Percentiles rank a stretch among this genome's conserved stretches.
These are phyloP conservation scores for Fusarium brevicatenulatum DNA, from an alignment of 2,329 filamentous ascomycete genomes.

Conservation along the genomic window DNA sequence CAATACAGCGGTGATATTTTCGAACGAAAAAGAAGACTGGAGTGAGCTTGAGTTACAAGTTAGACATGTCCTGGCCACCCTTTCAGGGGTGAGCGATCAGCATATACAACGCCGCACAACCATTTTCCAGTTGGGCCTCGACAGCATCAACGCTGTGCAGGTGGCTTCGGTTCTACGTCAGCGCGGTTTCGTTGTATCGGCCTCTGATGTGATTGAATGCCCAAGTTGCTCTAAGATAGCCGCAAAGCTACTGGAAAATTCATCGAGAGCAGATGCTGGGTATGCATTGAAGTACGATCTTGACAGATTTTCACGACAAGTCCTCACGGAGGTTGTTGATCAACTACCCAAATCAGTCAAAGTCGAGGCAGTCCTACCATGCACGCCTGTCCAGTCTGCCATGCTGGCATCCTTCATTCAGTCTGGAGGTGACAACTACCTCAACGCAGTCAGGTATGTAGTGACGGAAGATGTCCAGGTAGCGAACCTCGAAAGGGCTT, in stretches of 20 bases:
- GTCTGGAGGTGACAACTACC: constrained; percentile 74
- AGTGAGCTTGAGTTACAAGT: constrained; percentile 62
- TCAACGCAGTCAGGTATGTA: constrained; percentile 74
- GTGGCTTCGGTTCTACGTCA: constrained; percentile 75
- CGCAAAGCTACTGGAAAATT: constrained; percentile 36
- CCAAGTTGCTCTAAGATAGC: constrained; percentile 58
- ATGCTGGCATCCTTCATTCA: constrained; percentile 80
- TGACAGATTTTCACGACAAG: constrained; percentile 49
- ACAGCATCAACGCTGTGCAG: constrained; percentile 89
- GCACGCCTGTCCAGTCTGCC: constrained; percentile 81
- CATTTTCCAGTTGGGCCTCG: constrained; percentile 88
- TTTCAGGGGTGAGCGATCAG: constrained; percentile 63
- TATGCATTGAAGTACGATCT: constrained; percentile 51
- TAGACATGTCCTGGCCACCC: constrained; percentile 64
- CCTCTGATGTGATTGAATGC: constrained; percentile 78
- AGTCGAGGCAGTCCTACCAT: constrained; percentile 74
- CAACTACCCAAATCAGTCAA: constrained; percentile 35
- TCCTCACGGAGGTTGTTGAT: constrained; percentile 45
- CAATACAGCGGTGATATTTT: constrained; percentile 14
- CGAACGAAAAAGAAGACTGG: constrained; percentile 54
- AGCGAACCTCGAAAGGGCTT: constrained; percentile 63
- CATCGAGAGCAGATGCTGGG: background rate
- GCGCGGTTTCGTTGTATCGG: constrained; percentile 66
- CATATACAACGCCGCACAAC: constrained; percentile 71
- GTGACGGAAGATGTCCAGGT: constrained; percentile 55